Base-by-base conservation (phyloP, 768 basidiomycete genomes). In the Mycena galopus region DNA sequence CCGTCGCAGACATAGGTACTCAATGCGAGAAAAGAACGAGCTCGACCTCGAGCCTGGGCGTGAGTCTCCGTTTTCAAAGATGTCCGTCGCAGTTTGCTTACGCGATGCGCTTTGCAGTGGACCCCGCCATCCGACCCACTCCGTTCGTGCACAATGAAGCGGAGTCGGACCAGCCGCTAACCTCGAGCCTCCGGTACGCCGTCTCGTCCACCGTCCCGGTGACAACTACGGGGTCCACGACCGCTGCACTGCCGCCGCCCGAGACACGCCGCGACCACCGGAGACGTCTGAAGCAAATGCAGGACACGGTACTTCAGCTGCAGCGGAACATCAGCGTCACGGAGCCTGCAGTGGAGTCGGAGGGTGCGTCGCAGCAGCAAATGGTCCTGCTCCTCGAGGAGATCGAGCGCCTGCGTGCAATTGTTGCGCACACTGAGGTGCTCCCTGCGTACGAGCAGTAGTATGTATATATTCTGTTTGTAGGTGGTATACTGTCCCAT, bases 271-370 rank as follows among this genome's bases (percentile, higher is more conserved):
- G 47, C 30, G 10, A 64, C 10, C 44, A 50, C 2, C 63, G 63
- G 12, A 47, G 32, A 30, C 63, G 63, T 2, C 23, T 64, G 33
- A 53, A 64, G 14, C 47, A 64, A 32, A 53, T 64, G 63, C 63
- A 64, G 14, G 50, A 4, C 14, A 51, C 50, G 29, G 63, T 64
- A 14, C 33, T 35, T 25, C 12, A 25, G 27, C 33, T 64, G 32
- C 63, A 64, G 50, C 47, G 63, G 30, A 64, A 64, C 21, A 27
- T 64, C 30, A 64, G 32, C 12, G 32, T 53, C 7, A 29, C 14
- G 3, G 30, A 17, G 32, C 11, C 7, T 9, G 23, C 3, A 19
- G 10, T 9, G 3, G 30, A 32, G 23, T 23, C 63, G 5, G 23
- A 64, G 44, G 7, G 23, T 4, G 47, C 21, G 63, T 7, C 14